Conservation (phyloP, 352 stramenopile species). For the Blastocystis sp. region DNA sequence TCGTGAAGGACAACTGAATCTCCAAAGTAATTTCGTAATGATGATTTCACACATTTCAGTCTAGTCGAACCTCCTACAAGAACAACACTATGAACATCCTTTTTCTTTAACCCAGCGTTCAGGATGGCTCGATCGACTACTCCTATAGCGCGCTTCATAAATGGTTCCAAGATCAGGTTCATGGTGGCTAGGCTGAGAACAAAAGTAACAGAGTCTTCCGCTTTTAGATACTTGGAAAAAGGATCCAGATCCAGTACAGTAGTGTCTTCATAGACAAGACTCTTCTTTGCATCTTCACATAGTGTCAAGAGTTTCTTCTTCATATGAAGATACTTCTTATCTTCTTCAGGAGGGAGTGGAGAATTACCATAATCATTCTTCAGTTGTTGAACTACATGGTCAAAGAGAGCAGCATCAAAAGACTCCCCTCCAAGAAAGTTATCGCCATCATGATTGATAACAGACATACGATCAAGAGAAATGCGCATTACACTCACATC, state of each 20-base stretch:
- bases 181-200: slow-evolving; percentile 81
- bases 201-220: slow-evolving; percentile 88
- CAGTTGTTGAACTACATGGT: slow-evolving; percentile 71
- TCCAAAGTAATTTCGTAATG: slow-evolving; percentile 96
- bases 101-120: slow-evolving; percentile 90
- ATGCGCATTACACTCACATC: slow-evolving; percentile 78
- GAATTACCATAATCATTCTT: slow-evolving; percentile 93
- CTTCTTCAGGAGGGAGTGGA: slow-evolving; percentile 87
- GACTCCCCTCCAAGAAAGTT: slow-evolving; percentile 97
- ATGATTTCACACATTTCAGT: slow-evolving; percentile 92
- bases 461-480: background rate
- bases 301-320: slow-evolving; percentile 95
- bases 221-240: slow-evolving; percentile 91
- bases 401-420: slow-evolving; percentile 78
- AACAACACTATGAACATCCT: slow-evolving; percentile 95
- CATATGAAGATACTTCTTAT: slow-evolving; percentile 91
- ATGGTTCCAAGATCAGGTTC: slow-evolving; percentile 95
- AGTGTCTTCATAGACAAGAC: slow-evolving; percentile 90
- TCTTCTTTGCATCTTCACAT: slow-evolving; percentile 70
- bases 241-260: slow-evolving; percentile 91
- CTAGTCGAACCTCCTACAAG: slow-evolving; percentile 95
- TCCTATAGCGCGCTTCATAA: slow-evolving; percentile 86
- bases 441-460: slow-evolving; percentile 92
- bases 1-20: background rate
- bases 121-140: slow-evolving; percentile 91